Evolutionary conservation across 768 basidiomycete species (phyloP).

Genomic region (Lactifluus piperatus): DNA sequence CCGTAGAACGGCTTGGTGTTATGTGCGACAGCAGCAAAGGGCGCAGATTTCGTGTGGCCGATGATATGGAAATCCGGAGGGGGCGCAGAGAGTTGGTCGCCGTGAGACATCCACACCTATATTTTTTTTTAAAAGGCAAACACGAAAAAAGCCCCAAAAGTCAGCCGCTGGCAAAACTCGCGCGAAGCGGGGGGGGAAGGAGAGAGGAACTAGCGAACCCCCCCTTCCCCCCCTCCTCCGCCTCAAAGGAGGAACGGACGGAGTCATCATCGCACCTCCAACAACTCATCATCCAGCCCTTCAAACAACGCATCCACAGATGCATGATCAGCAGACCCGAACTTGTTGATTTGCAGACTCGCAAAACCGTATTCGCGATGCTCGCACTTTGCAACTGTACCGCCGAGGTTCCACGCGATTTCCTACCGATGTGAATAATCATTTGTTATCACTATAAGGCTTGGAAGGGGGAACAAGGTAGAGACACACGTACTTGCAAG

Average conservation of each 20-base stretch:
- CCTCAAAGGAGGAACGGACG: too few species aligned
- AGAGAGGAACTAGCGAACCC: too few species aligned
- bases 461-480: neutral
- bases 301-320: constrained; percentile 73
- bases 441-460: too few species aligned
- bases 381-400: constrained; percentile 75
- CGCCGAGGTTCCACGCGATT: constrained; percentile 83
- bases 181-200: too few species aligned
- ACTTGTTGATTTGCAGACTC: constrained; percentile 60
- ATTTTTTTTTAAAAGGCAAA: too few species aligned
- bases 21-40: constrained; percentile 91
- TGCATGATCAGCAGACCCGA: constrained; percentile 38
- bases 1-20: constrained; percentile 84
- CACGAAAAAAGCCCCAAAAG: neutral
- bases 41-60: constrained; percentile 78
- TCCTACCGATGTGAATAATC: constrained; percentile 44
- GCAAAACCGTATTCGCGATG: constrained; percentile 97
- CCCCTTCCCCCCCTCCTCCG: too few species aligned
- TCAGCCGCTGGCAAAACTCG: neutral
- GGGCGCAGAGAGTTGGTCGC: constrained; percentile 79
- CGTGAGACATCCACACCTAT: constrained; percentile 99
- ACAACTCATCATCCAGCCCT: constrained; percentile 79
- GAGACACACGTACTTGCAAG: constrained; percentile 54
- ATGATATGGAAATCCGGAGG: constrained; percentile 84
- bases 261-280: constrained; percentile 67